Percentiles rank a stretch among this genome's conserved stretches.
Conservation (phyloP, 331 rosid genomes). For the Pyrus hybrid region DNA sequence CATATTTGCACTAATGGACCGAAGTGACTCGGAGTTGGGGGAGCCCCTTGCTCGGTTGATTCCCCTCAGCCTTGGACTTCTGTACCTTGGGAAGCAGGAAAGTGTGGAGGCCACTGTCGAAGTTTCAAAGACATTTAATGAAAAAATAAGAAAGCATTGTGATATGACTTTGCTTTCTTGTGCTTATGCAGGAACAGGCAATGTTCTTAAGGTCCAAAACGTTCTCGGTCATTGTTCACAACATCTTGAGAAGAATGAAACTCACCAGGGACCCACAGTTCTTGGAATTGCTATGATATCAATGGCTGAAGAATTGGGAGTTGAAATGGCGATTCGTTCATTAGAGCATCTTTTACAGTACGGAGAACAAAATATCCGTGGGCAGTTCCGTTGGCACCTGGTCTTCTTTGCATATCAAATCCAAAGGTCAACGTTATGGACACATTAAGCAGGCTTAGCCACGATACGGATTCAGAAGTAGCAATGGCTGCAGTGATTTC, state of each 20-base stretch:
- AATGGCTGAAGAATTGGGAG: conserved; percentile 96
- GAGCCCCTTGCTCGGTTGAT: conserved; percentile 88
- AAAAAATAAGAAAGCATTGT: conserved; percentile 84
- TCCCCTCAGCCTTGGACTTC: conserved; percentile 95
- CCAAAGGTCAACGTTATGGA: conserved; percentile 99
- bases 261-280: conserved; percentile 98
- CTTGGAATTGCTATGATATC: conserved; percentile 99
- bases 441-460: conserved; percentile 93
- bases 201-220: conserved; percentile 75
- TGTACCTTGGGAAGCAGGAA: conserved; percentile 98
- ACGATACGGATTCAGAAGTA: conserved; percentile 95
- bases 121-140: conserved; percentile 94
- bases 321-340: conserved; percentile 97
- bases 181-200: conserved; percentile 99
- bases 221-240: conserved; percentile 96
- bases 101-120: conserved; percentile 95
- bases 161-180: conserved; percentile 95
- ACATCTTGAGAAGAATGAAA: conserved; percentile 95
- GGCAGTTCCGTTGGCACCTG: conserved; percentile 97
- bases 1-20: conserved; percentile 89
- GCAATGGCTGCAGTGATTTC: conserved; percentile 98
- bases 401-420: conserved; percentile 88
- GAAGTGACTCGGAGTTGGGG: conserved; percentile 81
- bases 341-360: conserved; percentile 96
- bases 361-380: conserved; percentile 96